Conservation (phyloP, 2,329 filamentous ascomycete genomes). For the Raffaelea ambrosiae region DNA sequence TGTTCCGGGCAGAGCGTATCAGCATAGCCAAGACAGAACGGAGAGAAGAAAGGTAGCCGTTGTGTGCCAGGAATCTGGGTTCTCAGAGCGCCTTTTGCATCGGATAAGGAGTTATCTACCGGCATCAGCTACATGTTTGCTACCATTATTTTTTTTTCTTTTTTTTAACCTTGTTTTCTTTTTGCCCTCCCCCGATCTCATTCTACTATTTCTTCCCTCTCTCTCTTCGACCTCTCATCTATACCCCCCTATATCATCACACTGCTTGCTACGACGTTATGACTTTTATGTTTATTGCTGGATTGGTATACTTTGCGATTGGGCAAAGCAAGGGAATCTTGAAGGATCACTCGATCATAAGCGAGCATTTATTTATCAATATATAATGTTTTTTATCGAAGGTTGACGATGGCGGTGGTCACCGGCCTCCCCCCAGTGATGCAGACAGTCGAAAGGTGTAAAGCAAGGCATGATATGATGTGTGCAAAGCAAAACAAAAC, state of each 20-base stretch:
- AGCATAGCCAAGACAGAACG: no score
- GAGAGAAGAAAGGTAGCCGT: no score
- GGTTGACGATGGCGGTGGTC: neutral
- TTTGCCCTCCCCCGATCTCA: neutral
- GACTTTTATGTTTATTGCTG: neutral
- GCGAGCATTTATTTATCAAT: neutral
- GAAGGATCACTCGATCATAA: neutral
- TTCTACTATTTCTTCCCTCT: neutral
- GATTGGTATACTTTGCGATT: neutral
- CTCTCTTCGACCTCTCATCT: neutral
- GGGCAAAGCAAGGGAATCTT: neutral
- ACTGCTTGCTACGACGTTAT: neutral
- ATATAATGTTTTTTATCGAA: conserved; percentile 22
- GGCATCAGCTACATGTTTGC: no score
- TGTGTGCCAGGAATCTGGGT: no score
- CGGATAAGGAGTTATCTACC: no score
- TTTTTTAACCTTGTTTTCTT: neutral
- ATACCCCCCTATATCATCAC: neutral
- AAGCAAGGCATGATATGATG: no score
- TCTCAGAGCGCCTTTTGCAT: no score
- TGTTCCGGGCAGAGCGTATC: no score
- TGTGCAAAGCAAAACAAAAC: no score
- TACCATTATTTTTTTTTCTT: no score
- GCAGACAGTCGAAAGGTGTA: no score
- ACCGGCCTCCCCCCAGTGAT: no score